phyloP scores from a whole-genome alignment of 345 rosid genomes.

The Cardamine chenopodiifolia region DNA sequence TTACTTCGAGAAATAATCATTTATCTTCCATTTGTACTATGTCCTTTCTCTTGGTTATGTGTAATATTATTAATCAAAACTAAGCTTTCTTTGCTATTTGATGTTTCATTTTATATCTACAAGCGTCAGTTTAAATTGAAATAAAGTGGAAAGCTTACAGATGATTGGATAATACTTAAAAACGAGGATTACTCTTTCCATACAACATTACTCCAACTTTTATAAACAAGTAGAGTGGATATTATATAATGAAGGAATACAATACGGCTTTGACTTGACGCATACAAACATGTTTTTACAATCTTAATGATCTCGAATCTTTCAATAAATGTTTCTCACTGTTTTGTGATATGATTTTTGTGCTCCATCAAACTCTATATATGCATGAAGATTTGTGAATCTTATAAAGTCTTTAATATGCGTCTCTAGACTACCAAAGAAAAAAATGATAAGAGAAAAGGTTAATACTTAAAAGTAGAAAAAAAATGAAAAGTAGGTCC shows the following conservation, averaged over 20 bases:
- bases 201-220: too few species aligned
- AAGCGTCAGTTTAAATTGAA: too few species aligned
- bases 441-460: background rate
- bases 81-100: conserved; percentile 18
- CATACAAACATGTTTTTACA: too few species aligned
- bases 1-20: conserved; percentile 50
- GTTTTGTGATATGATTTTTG: too few species aligned
- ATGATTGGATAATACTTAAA: too few species aligned
- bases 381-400: background rate
- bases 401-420: background rate
- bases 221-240: too few species aligned
- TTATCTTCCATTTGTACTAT: conserved; percentile 2
- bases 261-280: too few species aligned
- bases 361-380: background rate
- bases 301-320: background rate
- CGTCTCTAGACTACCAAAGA: too few species aligned
- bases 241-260: too few species aligned
- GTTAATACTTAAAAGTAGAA: background rate
- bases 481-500: background rate
- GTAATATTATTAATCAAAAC: conserved; percentile 26
- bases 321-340: too few species aligned
- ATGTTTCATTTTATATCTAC: conserved; percentile 23
- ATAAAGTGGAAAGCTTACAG: too few species aligned
- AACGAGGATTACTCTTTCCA: too few species aligned
- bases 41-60: conserved; percentile 3